Evolutionary conservation across 495 filamentous ascomycete species (phyloP).

Genomic region (Podospora pseudocomata): DNA sequence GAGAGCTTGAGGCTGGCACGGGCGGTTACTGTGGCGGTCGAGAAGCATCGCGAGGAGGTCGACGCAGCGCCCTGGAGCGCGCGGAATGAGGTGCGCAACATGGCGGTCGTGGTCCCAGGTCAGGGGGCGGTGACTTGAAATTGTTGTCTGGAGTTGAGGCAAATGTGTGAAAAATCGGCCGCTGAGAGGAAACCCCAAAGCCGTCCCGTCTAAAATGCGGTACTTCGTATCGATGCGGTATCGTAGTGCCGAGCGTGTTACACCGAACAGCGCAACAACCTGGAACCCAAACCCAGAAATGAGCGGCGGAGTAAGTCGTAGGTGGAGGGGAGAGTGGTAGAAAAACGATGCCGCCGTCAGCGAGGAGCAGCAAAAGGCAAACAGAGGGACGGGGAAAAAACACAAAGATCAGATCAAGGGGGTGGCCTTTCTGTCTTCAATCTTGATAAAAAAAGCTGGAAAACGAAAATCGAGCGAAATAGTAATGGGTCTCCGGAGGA

Average conservation of each 20-base stretch:
- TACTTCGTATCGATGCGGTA: slow-evolving; percentile 7
- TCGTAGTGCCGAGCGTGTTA: not conserved
- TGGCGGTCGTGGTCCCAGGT: slow-evolving; percentile 19
- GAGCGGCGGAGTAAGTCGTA: slow-evolving; percentile 55
- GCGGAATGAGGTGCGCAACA: slow-evolving; percentile 43
- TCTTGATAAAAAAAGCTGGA: slow-evolving; percentile 15
- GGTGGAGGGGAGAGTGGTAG: slow-evolving; percentile 3
- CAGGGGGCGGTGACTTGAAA: slow-evolving; percentile 6
- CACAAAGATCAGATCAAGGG: not conserved
- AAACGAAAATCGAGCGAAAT: slow-evolving; percentile 2
- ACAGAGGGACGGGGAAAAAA: not conserved
- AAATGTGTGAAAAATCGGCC: slow-evolving; percentile 20
- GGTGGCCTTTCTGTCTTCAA: not conserved
- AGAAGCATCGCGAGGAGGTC: slow-evolving; percentile 35
- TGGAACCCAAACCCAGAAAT: slow-evolving; percentile 29
- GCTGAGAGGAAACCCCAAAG: slow-evolving; percentile 14
- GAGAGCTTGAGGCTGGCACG: slow-evolving; percentile 31
- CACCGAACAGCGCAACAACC: slow-evolving; percentile 10
- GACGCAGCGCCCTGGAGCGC: slow-evolving; percentile 31
- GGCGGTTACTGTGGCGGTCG: slow-evolving; percentile 41
- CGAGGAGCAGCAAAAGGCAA: not conserved
- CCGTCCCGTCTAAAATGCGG: slow-evolving; percentile 13
- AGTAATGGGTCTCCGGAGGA: slow-evolving; percentile 7
- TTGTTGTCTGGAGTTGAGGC: slow-evolving; percentile 17
- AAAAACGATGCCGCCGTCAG: slow-evolving; percentile 7